These are phyloP conservation scores for Beauveria rudraprayagi DNA, from an alignment of 2,329 filamentous ascomycete genomes.

Conservation along the genomic window DNA sequence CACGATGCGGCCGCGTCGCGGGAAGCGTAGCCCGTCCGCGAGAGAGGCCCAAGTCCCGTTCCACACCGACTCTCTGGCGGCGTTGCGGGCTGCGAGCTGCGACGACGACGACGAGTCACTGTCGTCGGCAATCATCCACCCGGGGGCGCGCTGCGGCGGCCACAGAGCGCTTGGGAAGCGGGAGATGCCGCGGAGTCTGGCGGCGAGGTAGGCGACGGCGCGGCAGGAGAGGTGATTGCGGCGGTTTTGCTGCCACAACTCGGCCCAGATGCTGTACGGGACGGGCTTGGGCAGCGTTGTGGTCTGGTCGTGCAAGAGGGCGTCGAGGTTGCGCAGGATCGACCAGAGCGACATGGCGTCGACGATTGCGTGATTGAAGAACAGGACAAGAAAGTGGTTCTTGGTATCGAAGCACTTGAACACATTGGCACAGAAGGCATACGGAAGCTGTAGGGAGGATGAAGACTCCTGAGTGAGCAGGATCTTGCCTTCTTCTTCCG, in stretches of 20 bases:
- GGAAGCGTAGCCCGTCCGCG: conserved; percentile 23
- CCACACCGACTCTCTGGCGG: neutral
- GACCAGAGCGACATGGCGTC: conserved; percentile 27
- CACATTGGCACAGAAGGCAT: conserved; percentile 25
- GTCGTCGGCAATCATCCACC: conserved; percentile 27
- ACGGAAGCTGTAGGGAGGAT: conserved; percentile 14
- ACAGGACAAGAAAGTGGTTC: conserved; percentile 20
- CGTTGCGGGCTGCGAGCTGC: neutral
- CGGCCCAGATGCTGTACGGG: conserved; percentile 24
- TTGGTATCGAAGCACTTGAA: conserved; percentile 15
- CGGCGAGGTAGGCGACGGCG: conserved; percentile 23
- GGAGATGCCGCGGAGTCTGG: conserved; percentile 27
- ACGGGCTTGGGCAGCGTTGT: conserved; percentile 16
- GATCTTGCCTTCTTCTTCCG: conserved; percentile 17
- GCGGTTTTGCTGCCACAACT: conserved; percentile 24
- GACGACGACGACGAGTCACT: conserved; percentile 11
- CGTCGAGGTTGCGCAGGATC: conserved; percentile 26
- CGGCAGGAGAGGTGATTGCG: conserved; percentile 21
- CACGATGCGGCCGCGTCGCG: conserved; percentile 24
- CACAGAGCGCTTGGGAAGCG: conserved; percentile 24
- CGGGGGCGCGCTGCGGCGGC: conserved; percentile 25
- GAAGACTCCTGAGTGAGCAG: conserved; percentile 14
- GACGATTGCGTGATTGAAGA: conserved; percentile 28
- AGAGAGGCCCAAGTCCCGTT: conserved; percentile 25
- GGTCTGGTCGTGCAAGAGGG: conserved; percentile 18